Evolutionary conservation across 73 alveolate genomes (phyloP).

Genomic region (Breviolum minutum): DNA sequence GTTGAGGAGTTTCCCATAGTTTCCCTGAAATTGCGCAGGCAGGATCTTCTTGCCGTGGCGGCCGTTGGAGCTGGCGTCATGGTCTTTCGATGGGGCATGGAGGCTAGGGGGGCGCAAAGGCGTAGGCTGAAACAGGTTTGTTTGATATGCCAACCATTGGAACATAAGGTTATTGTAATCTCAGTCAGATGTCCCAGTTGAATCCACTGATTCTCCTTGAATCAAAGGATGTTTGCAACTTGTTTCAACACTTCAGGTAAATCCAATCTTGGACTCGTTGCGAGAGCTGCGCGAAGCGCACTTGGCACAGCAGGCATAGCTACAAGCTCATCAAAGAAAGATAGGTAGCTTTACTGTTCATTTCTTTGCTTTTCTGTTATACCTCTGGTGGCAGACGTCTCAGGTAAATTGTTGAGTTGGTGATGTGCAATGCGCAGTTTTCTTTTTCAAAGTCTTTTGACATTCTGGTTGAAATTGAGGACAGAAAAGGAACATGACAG

Average conservation of each 20-base stretch:
- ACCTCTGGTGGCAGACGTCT: no score
- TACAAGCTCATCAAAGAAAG: background rate
- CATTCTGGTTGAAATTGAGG: no score
- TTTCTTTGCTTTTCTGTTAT: no score
- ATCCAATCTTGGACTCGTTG: constrained; percentile 16
- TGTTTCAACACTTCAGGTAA: background rate
- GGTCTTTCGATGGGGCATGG: constrained; percentile 83
- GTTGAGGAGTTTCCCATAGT: background rate
- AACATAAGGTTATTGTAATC: background rate
- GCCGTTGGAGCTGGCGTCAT: constrained; percentile 59
- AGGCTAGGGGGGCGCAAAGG: background rate
- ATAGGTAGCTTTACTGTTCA: no score
- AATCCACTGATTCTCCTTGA: background rate
- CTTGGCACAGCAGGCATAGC: constrained; percentile 32
- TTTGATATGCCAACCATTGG: background rate
- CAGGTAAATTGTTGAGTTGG: no score
- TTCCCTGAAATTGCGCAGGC: constrained; percentile 5
- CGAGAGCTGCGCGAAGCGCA: constrained; percentile 38
- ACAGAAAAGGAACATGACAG: no score
- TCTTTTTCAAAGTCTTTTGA: background rate
- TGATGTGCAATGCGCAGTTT: background rate
- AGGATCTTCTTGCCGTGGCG: constrained; percentile 38
- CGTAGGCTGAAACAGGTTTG: background rate
- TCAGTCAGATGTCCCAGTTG: background rate
- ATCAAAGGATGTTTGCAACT: no score